These are phyloP conservation scores for Stenocarpella maydis DNA, from an alignment of 2,329 filamentous ascomycete genomes.

Conservation along the genomic window DNA sequence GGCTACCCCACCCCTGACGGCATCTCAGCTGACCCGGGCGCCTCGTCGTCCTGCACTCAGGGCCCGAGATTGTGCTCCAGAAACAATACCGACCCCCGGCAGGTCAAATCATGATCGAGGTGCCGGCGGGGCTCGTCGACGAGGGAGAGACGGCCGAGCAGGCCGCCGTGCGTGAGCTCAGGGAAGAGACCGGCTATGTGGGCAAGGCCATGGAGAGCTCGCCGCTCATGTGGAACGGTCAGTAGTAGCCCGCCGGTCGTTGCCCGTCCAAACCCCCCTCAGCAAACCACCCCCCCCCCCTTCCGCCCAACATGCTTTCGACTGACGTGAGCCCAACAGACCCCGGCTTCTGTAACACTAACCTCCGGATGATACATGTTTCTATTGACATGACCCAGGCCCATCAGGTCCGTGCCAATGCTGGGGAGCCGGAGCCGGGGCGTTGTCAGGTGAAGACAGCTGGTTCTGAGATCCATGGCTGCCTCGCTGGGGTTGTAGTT, in stretches of 20 bases:
- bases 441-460: too few relatives aligned
- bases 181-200: conserved; percentile 73
- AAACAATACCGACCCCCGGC: conserved; percentile 73
- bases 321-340: conserved; percentile 46
- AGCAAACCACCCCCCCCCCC: too few relatives aligned
- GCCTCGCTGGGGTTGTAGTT: too few relatives aligned
- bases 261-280: too few relatives aligned
- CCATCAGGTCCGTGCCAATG: conserved; percentile 71
- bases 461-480: too few relatives aligned
- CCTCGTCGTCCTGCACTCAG: conserved; percentile 38
- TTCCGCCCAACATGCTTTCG: background rate
- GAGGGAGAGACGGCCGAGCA: conserved; percentile 67
- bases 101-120: conserved; percentile 66
- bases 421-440: too few relatives aligned
- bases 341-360: conserved; percentile 73
- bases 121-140: conserved; percentile 71
- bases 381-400: conserved; percentile 73
- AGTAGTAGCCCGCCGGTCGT: conserved; percentile 17
- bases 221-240: conserved; percentile 71
- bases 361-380: conserved; percentile 75
- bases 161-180: conserved; percentile 69
- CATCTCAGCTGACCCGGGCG: background rate
- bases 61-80: conserved; percentile 67
- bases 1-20: background rate
- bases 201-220: conserved; percentile 64